These are phyloP conservation scores for Suillus hirtellus DNA, from an alignment of 768 basidiomycete species.

Conservation along the genomic window DNA sequence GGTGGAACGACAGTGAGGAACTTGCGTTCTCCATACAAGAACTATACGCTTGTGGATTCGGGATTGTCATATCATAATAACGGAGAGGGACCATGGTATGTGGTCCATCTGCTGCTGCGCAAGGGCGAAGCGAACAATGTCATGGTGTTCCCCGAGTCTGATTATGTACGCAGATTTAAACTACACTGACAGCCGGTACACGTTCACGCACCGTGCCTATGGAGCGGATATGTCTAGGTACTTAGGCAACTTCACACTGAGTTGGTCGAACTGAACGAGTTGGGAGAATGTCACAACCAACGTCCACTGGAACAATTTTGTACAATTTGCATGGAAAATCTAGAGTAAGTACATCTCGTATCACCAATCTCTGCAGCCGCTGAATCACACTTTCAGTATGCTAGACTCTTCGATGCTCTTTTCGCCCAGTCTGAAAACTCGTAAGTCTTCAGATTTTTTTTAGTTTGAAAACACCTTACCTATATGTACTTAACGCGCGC, in stretches of 20 bases:
- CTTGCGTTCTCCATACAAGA: conserved; percentile 81
- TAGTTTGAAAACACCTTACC: no score
- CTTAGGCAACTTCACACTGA: conserved; percentile 78
- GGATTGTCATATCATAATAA: conserved; percentile 61
- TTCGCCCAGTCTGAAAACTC: no score
- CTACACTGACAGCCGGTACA: conserved; percentile 62
- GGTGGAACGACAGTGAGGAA: conserved; percentile 67
- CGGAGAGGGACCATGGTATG: conserved; percentile 61
- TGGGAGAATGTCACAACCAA: conserved; percentile 75
- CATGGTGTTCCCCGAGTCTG: conserved; percentile 81
- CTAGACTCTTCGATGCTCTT: no score
- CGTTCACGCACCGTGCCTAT: conserved; percentile 77
- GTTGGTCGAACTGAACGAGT: conserved; percentile 74
- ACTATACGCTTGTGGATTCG: conserved; percentile 66
- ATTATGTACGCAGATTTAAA: conserved; percentile 72
- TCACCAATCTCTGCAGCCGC: no score
- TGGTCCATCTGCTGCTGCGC: conserved; percentile 78
- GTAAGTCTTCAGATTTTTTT: no score
- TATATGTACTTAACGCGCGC: no score
- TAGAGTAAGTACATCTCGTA: no score
- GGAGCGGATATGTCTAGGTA: conserved; percentile 92
- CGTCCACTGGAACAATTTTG: no score
- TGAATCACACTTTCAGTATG: no score
- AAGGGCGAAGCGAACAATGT: conserved; percentile 76
- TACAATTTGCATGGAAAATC: no score